These are phyloP conservation scores for Haplosporangium sp. DNA, from an alignment of 371 early-diverging fungal genomes.

Conservation along the genomic window DNA sequence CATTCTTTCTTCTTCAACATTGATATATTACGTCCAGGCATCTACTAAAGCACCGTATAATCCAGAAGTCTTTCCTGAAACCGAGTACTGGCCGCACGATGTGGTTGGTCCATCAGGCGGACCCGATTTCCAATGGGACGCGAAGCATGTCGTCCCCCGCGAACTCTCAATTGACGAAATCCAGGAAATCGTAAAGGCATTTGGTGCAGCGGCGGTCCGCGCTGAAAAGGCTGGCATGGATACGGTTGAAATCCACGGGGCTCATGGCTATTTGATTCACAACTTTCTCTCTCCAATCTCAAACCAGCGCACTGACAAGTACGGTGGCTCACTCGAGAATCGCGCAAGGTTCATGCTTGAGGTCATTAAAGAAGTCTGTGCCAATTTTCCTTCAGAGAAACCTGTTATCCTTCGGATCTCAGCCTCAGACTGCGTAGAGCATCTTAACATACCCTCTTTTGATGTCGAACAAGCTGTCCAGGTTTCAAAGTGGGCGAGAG, in stretches of 20 bases:
- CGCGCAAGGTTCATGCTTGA: slow-evolving; percentile 77
- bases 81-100: slow-evolving; percentile 83
- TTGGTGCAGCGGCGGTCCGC: slow-evolving; percentile 74
- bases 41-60: too few relatives aligned
- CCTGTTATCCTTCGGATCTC: slow-evolving; percentile 85
- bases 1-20: too few relatives aligned
- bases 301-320: slow-evolving; percentile 86
- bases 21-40: too few relatives aligned
- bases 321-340: slow-evolving; percentile 83
- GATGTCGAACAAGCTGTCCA: slow-evolving; percentile 70
- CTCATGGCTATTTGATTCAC: slow-evolving; percentile 79
- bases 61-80: too few relatives aligned
- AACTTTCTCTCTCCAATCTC: slow-evolving; percentile 82
- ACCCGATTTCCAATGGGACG: slow-evolving; percentile 57
- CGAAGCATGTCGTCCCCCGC: slow-evolving; percentile 61
- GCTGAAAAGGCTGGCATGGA: slow-evolving; percentile 87
- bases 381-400: slow-evolving; percentile 78
- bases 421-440: slow-evolving; percentile 72
- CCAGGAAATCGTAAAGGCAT: slow-evolving; percentile 63
- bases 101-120: slow-evolving; percentile 76
- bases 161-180: slow-evolving; percentile 75
- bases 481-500: slow-evolving; percentile 65
- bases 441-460: slow-evolving; percentile 62
- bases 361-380: slow-evolving; percentile 67
- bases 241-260: slow-evolving; percentile 83